Conservation (phyloP, 2,329 filamentous ascomycete species). For the Paecilomyces fulvus region DNA sequence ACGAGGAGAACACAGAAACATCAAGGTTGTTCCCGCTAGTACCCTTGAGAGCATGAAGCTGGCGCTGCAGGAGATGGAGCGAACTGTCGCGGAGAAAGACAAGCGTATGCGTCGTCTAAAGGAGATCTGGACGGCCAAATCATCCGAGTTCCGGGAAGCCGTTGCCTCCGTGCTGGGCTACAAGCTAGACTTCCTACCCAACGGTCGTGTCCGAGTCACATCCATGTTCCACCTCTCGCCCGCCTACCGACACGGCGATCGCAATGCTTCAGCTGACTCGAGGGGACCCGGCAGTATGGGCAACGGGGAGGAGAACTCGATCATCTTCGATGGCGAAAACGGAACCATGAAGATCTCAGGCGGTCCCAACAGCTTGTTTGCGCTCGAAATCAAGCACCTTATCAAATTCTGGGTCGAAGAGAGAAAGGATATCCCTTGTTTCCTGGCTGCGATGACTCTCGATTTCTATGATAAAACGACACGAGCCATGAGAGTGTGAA, state of each 20-base stretch:
- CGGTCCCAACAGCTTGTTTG: slow-evolving; percentile 79
- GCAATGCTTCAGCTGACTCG: slow-evolving; percentile 53
- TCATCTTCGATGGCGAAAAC: slow-evolving; percentile 83
- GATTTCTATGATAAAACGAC: slow-evolving; percentile 73
- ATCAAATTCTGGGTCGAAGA: slow-evolving; percentile 96
- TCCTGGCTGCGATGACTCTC: slow-evolving; percentile 80
- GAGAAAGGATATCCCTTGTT: slow-evolving; percentile 86
- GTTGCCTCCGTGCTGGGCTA: slow-evolving; percentile 88
- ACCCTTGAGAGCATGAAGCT: slow-evolving; percentile 67
- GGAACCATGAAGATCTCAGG: slow-evolving; percentile 98
- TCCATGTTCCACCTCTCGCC: slow-evolving; percentile 68
- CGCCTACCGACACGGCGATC: slow-evolving; percentile 34
- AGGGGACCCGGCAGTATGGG: slow-evolving; percentile 35
- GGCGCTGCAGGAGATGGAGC: slow-evolving; percentile 64
- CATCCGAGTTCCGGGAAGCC: slow-evolving; percentile 88
- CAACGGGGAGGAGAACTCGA: slow-evolving; percentile 46
- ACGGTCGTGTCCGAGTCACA: slow-evolving; percentile 88
- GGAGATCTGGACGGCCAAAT: slow-evolving; percentile 86
- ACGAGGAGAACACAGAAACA: slow-evolving; percentile 36
- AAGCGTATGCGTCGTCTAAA: slow-evolving; percentile 81
- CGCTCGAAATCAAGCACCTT: slow-evolving; percentile 70
- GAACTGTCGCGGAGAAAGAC: slow-evolving; percentile 58
- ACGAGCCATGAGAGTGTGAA: slow-evolving; percentile 29
- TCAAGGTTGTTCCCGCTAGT: slow-evolving; percentile 64
- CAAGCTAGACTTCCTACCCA: slow-evolving; percentile 94